These are phyloP conservation scores for Penicillium janthinellum DNA, from an alignment of 2,329 filamentous ascomycete genomes.

Conservation along the genomic window DNA sequence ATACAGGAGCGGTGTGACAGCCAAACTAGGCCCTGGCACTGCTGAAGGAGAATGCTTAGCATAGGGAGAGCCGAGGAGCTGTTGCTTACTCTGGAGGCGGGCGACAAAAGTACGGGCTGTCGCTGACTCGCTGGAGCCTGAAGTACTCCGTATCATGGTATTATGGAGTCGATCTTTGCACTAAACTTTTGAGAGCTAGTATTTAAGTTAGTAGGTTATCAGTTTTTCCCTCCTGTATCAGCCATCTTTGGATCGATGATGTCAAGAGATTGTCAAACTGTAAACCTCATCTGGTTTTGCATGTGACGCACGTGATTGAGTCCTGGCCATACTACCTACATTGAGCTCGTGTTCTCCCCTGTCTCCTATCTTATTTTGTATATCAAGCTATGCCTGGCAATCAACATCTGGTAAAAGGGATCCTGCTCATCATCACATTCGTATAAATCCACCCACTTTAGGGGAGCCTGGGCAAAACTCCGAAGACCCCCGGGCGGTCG, in stretches of 20 bases:
- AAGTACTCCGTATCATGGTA: too few relatives aligned
- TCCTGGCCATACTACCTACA: neutral
- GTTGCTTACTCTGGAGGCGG: neutral
- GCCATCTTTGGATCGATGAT: constrained; percentile 8
- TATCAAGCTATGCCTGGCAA: neutral
- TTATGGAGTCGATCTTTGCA: too few relatives aligned
- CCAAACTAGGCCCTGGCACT: neutral
- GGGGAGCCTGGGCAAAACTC: constrained; percentile 2
- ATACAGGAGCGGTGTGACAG: constrained; percentile 3
- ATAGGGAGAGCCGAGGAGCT: neutral
- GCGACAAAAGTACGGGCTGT: neutral
- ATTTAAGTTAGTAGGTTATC: too few relatives aligned
- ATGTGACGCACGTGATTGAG: constrained; percentile 6
- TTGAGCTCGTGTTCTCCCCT: neutral
- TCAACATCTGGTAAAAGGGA: neutral
- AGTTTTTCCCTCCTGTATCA: neutral
- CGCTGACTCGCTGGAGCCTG: too few relatives aligned
- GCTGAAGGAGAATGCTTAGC: constrained; percentile 9
- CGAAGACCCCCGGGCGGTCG: constrained; percentile 6
- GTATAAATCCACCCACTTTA: neutral
- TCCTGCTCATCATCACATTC: neutral
- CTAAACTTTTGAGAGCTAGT: neutral
- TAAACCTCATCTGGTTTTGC: neutral
- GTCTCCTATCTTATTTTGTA: neutral
- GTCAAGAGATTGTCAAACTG: constrained; percentile 9